Evolutionary conservation across 371 early-diverging fungal species (phyloP).

Genomic region (Syncephalis plumigaleata): DNA sequence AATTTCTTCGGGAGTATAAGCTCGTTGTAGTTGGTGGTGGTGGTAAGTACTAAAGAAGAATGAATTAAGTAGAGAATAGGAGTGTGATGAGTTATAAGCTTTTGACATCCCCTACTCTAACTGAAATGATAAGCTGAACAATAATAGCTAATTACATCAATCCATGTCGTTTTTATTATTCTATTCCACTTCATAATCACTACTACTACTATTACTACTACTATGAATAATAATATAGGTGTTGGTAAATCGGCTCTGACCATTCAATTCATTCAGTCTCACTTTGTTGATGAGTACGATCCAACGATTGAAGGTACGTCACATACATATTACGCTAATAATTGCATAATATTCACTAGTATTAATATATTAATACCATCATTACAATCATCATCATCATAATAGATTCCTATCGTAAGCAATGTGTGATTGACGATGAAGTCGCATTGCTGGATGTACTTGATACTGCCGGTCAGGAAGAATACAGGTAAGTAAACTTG

Average conservation of each 20-base stretch:
- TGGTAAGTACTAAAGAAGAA: no score
- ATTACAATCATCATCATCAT: no score
- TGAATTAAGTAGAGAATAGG: no score
- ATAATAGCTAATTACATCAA: no score
- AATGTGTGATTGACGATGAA: constrained; percentile 68
- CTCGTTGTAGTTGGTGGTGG: constrained; percentile 80
- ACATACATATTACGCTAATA: neutral
- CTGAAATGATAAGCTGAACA: no score
- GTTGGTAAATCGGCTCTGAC: constrained; percentile 78
- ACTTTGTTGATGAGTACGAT: constrained; percentile 85
- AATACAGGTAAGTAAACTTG: constrained; percentile 39
- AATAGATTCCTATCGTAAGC: constrained; percentile 86
- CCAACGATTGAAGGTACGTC: constrained; percentile 74
- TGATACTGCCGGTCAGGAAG: constrained; percentile 90
- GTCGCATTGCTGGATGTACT: constrained; percentile 73
- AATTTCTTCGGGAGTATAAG: constrained; percentile 54
- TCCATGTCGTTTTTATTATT: neutral
- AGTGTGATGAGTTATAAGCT: no score
- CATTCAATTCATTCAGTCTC: constrained; percentile 77
- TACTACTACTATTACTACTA: neutral
- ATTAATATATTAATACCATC: no score
- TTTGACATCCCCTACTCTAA: no score
- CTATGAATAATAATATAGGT: constrained; percentile 16
- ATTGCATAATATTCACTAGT: no score
- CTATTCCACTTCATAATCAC: neutral